Base-by-base conservation (phyloP, 768 basidiomycete genomes). In the Inosperma sp. region DNA sequence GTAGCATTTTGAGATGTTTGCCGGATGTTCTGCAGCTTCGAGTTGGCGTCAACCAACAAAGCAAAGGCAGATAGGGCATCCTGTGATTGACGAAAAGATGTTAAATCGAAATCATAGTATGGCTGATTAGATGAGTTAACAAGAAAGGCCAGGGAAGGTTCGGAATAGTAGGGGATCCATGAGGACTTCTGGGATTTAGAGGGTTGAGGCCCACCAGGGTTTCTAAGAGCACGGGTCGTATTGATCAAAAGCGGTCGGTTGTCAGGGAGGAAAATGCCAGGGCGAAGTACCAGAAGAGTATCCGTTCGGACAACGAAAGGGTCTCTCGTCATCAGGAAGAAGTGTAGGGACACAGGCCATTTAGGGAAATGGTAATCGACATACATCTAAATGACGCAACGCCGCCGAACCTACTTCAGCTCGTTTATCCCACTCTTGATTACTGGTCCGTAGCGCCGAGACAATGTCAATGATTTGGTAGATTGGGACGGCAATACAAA, bases 211-310 rank as follows among this genome's bases (percentile, higher is more conserved):
- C 41, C 41, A 43, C 41, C 26, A 29, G 41, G 41, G 26, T 27
- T 14, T 43, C 41, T 43, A 29, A 43, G 41, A 26, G 41, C 26
- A 7, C 41, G 26, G 7, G 14, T 29, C 16, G 25, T 29, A 29
- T 43, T 43, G 26, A 43, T 17, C 41, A 43, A 16, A 43, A 43
- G 25, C 16, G 41, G 41, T 29, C 26, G 25, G 41, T 17, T 43
- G 21, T 29, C 41, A 19, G 41, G 41, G 26, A 43, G 16, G 41
- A 43, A 43, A 14, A 43, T 8, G n/a, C 12, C 41, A 7, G 41
- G 41, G 2, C 26, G 26, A 43, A 43, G 41, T 29, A 43, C 42
- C 27, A 43, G 27, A 43, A 43, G 26, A 19, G 27, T 17, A 43
- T 16, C 17, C 30, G 17, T 27, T 29, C 4, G 14, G 27, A 43